phyloP scores from a whole-genome alignment of 2,329 filamentous ascomycete genomes.

The Ophiostoma triangulosporum region DNA sequence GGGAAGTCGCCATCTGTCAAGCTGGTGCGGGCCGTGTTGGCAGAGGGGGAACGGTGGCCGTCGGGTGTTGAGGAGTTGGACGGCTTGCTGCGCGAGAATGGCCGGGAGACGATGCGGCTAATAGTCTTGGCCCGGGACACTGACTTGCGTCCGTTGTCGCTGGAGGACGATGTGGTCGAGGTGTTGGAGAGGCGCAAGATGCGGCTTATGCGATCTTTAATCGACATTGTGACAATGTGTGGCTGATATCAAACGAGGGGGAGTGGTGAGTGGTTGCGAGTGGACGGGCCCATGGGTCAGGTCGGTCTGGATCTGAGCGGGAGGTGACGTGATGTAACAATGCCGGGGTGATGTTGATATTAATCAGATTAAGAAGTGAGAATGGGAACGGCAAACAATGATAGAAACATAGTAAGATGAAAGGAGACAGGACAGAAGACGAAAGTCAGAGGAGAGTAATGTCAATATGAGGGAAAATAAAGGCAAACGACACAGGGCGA shows the following conservation, averaged over 20 bases:
- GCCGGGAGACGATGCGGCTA: slow-evolving; percentile 5
- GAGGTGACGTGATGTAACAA: no score
- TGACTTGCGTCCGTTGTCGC: slow-evolving; percentile 1
- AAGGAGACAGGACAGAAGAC: no score
- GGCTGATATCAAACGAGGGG: no score
- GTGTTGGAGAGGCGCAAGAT: slow-evolving; percentile 8
- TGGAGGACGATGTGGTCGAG: neutral
- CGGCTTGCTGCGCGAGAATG: slow-evolving; percentile 7
- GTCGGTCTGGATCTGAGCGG: no score
- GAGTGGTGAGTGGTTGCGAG: neutral
- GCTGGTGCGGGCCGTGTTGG: neutral
- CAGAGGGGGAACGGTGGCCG: neutral
- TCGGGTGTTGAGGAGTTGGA: neutral
- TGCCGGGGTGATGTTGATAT: no score
- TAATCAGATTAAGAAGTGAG: no score
- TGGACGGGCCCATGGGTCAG: no score
- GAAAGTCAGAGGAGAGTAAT: no score
- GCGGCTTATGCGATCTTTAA: slow-evolving; percentile 14
- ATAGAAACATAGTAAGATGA: no score
- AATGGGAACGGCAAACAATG: no score
- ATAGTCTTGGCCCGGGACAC: neutral
- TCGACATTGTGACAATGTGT: slow-evolving; percentile 11
- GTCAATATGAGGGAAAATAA: no score
- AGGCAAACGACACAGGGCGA: no score
- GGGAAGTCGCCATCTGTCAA: neutral